Percentiles rank a stretch among this genome's conserved stretches.
These are phyloP conservation scores for Globisporangium spiculum DNA, from an alignment of 352 stramenopile species.

Conservation along the genomic window DNA sequence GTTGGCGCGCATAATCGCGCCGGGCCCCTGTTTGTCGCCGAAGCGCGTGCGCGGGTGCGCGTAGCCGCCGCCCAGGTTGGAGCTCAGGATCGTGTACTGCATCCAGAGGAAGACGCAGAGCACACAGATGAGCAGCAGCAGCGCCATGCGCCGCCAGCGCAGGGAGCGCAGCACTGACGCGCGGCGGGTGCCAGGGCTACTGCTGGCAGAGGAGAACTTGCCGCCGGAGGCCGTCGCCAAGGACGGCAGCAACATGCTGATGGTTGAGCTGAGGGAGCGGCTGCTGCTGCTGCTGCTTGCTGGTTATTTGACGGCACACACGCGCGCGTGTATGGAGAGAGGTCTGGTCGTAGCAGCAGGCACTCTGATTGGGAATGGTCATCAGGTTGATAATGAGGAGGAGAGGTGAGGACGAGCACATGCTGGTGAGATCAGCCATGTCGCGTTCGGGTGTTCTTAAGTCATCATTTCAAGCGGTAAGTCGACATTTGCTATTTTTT, in stretches of 20 bases:
- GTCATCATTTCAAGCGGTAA: neutral
- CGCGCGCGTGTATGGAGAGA: neutral
- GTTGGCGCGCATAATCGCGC: constrained; percentile 15
- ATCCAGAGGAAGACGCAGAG: constrained; percentile 44
- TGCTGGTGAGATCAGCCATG: neutral
- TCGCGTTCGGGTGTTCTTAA: neutral
- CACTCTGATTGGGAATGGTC: neutral
- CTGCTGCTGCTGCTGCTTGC: neutral
- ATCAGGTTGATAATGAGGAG: neutral
- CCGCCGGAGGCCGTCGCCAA: neutral
- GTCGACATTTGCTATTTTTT: neutral
- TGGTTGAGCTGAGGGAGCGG: neutral
- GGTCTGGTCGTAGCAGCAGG: too few species aligned
- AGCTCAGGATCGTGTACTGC: constrained; percentile 53
- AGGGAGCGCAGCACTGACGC: constrained; percentile 19
- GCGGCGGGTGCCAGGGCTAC: constrained; percentile 12
- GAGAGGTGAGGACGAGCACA: neutral
- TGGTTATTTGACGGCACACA: neutral
- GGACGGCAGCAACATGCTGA: neutral
- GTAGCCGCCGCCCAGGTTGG: constrained; percentile 21
- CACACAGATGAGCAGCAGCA: constrained; percentile 16
- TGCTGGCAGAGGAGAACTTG: neutral
- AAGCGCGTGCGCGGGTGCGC: constrained; percentile 18
- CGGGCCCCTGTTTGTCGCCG: constrained; percentile 5
- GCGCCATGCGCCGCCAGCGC: constrained; percentile 19